Evolutionary conservation across 208 protist species (phyloP), one percentile per base, ranked within the genome.

Genomic region (Trypanosomatidae sp.): DNA sequence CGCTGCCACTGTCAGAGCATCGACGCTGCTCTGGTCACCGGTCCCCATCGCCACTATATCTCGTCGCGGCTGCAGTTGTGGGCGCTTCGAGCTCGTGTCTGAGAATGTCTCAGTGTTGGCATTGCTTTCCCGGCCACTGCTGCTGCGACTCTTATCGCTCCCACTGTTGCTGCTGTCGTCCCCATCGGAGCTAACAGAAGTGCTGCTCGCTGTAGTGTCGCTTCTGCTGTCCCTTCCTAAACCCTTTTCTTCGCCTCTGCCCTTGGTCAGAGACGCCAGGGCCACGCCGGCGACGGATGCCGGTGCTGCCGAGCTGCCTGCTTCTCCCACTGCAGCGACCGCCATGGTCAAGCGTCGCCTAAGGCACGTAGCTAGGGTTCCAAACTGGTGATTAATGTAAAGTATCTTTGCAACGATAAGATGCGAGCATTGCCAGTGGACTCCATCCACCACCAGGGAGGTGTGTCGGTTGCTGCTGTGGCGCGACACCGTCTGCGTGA

Each of bases 381-480:
- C 55, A 3, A 88, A 50, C 58, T 88, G 78, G 22, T 60, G 80
- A 8, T 69, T 60, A 41, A 86, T 82, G 79, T 90, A 91, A 25
- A 81, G 74, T 53, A 91, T 59, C 73, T 92, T 95, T 28, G 80
- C 77, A n/a, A 91, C 47, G 36, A 91, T 71, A 33, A 91, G 66
- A 53, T 86, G 79, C 44, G 90, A 95, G 72, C 70, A 71, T 65
- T 87, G 84, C 50, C 92, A 69, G 62, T 87, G 80, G 17, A 95
- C 62, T 25, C 82, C 86, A 28, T 91, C 84, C 64, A 84, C 84
- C 19, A 65, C 65, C 13, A 92, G 33, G 19, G 77, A 72, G 8
- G 76, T 13, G 62, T 88, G 86, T 1, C 56, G 69, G 65, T 83
- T 89, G 59, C 77, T 85, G 73, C 83, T 91, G 71, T 89, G 81